Base-by-base conservation (phyloP, 108 stramenopile genomes). In the Skeletonema potamos region DNA sequence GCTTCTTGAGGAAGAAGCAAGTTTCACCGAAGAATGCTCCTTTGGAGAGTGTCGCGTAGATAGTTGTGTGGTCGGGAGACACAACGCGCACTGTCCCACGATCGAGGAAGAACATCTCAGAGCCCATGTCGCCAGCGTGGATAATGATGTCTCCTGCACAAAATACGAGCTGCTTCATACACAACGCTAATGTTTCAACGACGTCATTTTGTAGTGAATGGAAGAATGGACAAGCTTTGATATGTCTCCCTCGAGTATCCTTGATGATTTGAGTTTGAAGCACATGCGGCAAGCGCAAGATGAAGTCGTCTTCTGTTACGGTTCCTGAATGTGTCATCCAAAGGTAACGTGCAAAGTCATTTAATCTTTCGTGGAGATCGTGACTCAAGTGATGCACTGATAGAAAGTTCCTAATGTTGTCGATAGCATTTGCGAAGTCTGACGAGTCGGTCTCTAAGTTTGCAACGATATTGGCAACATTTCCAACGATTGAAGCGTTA, bases 1-100 rank as follows among this genome's bases (percentile, higher is more conserved):
- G 81, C 69, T 82, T 73, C 54, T 87, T 86, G 66, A 84, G 75
- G 77, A 88, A 84, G 10, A 88, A 58, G 15, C 30, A 76, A 11
- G 83, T 86, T 65, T 88, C 87, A 20, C 87, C 87, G 66, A 88
- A 88, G 69, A 82, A 86, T 13, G 70, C 37, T 3, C 85, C 87
- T 56, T 59, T 70, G n/a, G 46, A 36, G 12, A 88, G 58, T 33
- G 83, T 88, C 6, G 87, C 82, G 36, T 80, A 82, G n/a, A 82
- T 54, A 8, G 77, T 85, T 6, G 36, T 62, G 36, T 79, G 70
- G 24, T 66, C 77, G 36, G 69, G 46, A 18, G 51, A 44, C 10
- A 86, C 74, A 7, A 82, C 83, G 43, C 70, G 37, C n/a, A 84
- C 85, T 28, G 48, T 76, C 9, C 86, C 86, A 33, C 58, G 28